A percentile compares a stretch with the other conserved stretches of the same genome.
phyloP scores from a whole-genome alignment of 306 rosid species.

The Medicago ruthenica region DNA sequence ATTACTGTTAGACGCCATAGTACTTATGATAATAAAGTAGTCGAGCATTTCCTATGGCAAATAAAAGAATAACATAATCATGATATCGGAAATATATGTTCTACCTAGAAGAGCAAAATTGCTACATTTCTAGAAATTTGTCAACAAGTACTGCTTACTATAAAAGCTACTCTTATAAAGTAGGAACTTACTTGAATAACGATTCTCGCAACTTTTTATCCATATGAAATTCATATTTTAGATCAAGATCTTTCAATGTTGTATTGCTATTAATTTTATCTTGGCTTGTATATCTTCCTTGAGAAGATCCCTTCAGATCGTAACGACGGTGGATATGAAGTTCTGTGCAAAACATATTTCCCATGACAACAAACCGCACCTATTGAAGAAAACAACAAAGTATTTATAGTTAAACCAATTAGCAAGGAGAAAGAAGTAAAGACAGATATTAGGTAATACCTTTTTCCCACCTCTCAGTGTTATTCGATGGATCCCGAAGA shows the following conservation, averaged over 20 bases:
- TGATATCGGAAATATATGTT: background rate
- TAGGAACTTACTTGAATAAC: conserved; percentile 71
- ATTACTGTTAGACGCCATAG: too few species aligned
- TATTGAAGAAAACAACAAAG: conserved; percentile 48
- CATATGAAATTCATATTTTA: conserved; percentile 83
- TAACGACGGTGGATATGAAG: conserved; percentile 86
- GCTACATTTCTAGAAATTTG: background rate
- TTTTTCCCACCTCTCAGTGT: conserved; percentile 76
- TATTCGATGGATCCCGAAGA: conserved; percentile 93
- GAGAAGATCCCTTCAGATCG: conserved; percentile 91
- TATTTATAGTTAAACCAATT: conserved; percentile 25
- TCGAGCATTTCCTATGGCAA: too few species aligned
- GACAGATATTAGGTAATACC: conserved; percentile 57
- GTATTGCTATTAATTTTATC: conserved; percentile 65
- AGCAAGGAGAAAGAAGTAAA: conserved; percentile 39
- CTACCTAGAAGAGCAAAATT: background rate
- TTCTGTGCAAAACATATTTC: conserved; percentile 96
- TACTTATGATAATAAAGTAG: too few species aligned
- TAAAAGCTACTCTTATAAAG: conserved; percentile 14
- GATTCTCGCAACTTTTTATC: conserved; percentile 87
- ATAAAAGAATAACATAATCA: too few species aligned
- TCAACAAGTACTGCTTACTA: background rate
- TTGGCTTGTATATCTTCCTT: conserved; percentile 74
- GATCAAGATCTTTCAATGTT: conserved; percentile 92
- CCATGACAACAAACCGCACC: conserved; percentile 99